phyloP scores from a whole-genome alignment of 2,329 filamentous ascomycete species.

The Colletotrichum costaricense region DNA sequence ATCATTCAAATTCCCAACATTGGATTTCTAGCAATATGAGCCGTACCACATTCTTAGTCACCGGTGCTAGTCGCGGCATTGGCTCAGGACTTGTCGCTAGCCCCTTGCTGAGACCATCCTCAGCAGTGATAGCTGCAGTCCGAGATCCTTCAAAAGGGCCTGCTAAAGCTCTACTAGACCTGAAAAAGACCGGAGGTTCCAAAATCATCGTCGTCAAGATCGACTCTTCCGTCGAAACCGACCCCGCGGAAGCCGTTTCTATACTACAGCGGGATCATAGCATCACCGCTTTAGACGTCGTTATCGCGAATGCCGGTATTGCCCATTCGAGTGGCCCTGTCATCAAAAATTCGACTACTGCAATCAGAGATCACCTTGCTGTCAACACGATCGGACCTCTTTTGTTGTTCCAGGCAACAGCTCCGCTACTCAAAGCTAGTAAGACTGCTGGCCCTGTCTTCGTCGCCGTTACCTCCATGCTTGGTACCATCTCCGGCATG shows the following conservation, averaged over 20 bases:
- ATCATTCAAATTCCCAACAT: too few relatives aligned
- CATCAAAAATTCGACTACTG: slow-evolving; percentile 42
- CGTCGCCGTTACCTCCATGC: slow-evolving; percentile 39
- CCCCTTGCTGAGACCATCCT: slow-evolving; percentile 11
- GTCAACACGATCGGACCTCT: slow-evolving; percentile 46
- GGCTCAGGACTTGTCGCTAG: slow-evolving; percentile 17
- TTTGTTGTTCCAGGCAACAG: slow-evolving; percentile 37
- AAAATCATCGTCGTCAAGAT: slow-evolving; percentile 54
- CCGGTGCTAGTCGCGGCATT: slow-evolving; percentile 39
- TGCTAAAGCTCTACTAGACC: slow-evolving; percentile 43
- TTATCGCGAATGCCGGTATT: slow-evolving; percentile 65
- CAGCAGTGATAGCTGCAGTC: slow-evolving; percentile 53
- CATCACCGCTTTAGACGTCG: slow-evolving; percentile 58
- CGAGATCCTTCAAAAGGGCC: slow-evolving; percentile 44
- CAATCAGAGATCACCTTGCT: slow-evolving; percentile 46
- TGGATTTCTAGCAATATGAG: too few relatives aligned
- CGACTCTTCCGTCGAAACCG: slow-evolving; percentile 48
- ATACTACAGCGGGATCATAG: slow-evolving; percentile 42
- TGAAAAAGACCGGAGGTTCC: slow-evolving; percentile 49
- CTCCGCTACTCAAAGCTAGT: slow-evolving; percentile 40
- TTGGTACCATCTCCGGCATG: slow-evolving; percentile 37
- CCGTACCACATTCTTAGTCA: slow-evolving; percentile 39
- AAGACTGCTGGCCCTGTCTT: slow-evolving; percentile 38
- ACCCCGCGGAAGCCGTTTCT: slow-evolving; percentile 45
- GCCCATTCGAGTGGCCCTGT: slow-evolving; percentile 7